Percentiles rank a stretch among this genome's conserved stretches.
These are phyloP conservation scores for Myxozyma kluyveri DNA, from an alignment of 805 yeast genomes.

Conservation along the genomic window DNA sequence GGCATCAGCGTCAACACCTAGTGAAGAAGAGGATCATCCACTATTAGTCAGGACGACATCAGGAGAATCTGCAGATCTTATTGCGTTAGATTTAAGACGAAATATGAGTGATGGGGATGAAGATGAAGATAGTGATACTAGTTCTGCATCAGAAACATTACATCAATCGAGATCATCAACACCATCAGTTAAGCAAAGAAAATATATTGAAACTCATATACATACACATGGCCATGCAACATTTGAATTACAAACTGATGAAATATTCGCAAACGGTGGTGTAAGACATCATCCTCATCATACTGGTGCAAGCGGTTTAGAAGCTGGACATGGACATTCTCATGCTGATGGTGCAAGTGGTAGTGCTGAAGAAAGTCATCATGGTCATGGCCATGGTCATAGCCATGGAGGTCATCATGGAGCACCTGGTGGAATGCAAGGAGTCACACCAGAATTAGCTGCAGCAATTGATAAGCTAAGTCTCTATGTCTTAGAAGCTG, in stretches of 20 bases:
- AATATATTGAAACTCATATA: neutral
- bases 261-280: neutral
- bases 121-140: neutral
- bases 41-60: neutral
- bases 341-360: neutral
- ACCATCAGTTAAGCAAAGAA: neutral
- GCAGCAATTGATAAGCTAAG: conserved; percentile 23
- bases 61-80: neutral
- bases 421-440: conserved; percentile 4
- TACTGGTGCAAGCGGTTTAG: neutral
- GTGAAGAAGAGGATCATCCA: neutral
- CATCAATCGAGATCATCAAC: too few species aligned
- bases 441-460: neutral
- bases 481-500: conserved; percentile 56
- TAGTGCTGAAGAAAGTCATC: conserved; percentile 1
- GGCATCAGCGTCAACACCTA: neutral
- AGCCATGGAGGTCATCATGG: conserved; percentile 55
- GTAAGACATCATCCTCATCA: neutral
- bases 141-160: neutral
- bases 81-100: neutral
- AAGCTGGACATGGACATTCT: neutral
- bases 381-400: conserved; percentile 8
- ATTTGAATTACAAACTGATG: conserved; percentile 1
- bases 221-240: conserved; percentile 10
- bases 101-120: neutral